phyloP scores from a whole-genome alignment of 2,329 filamentous ascomycete species.

The Neofusicoccum sp. region DNA sequence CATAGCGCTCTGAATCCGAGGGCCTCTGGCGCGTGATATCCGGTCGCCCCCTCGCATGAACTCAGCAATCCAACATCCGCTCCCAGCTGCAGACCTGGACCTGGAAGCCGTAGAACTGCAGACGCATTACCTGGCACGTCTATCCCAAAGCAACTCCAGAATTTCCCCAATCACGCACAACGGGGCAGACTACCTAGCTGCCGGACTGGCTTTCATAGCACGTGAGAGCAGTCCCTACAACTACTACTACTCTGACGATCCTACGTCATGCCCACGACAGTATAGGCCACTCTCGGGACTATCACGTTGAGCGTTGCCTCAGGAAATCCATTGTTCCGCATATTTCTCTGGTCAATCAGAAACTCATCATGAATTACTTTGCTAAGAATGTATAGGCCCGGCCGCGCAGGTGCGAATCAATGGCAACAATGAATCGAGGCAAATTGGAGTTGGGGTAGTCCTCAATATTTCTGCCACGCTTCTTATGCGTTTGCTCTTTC shows the following conservation, averaged over 20 bases:
- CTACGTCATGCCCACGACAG: constrained; percentile 56
- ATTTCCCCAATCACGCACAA: constrained; percentile 47
- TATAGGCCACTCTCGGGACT: constrained; percentile 64
- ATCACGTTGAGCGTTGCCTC: constrained; percentile 61
- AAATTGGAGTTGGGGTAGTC: too few species aligned
- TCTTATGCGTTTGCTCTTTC: too few species aligned
- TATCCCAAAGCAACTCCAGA: constrained; percentile 53
- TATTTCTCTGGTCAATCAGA: constrained; percentile 60
- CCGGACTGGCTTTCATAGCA: constrained; percentile 59
- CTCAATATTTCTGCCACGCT: too few species aligned
- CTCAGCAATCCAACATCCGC: constrained; percentile 59
- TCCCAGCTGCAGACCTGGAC: constrained; percentile 60
- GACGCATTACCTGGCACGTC: constrained; percentile 59
- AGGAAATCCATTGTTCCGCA: constrained; percentile 59
- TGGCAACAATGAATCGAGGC: too few species aligned
- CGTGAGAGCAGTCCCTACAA: constrained; percentile 49
- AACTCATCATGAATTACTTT: constrained; percentile 76
- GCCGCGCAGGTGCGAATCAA: too few species aligned
- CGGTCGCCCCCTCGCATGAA: constrained; percentile 57
- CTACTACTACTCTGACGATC: background rate
- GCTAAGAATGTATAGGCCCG: constrained; percentile 62
- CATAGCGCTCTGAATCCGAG: background rate
- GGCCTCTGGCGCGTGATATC: constrained; percentile 51
- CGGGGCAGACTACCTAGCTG: constrained; percentile 57
- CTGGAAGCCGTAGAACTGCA: constrained; percentile 61